Percentiles rank a stretch among this genome's conserved stretches.
These are phyloP conservation scores for Teunomyces gatunensis DNA, from an alignment of 805 yeast species.

Conservation along the genomic window DNA sequence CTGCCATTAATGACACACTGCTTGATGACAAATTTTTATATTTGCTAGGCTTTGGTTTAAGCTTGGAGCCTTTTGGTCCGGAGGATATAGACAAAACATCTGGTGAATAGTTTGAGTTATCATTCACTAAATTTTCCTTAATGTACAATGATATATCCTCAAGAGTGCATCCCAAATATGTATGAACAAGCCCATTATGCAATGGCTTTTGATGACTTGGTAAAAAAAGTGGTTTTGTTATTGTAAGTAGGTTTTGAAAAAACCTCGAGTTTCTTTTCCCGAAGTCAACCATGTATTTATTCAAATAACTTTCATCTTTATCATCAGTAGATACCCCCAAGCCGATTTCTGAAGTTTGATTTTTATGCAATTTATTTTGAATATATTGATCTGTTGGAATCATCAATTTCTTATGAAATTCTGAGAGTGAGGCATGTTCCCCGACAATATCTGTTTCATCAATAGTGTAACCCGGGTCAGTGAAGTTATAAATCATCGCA, in stretches of 20 bases:
- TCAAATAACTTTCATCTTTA: conserved; percentile 10
- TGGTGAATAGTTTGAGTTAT: background rate
- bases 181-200: conserved; percentile 19
- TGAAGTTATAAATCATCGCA: conserved; percentile 33
- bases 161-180: conserved; percentile 23
- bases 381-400: conserved; percentile 36
- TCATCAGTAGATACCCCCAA: conserved; percentile 17
- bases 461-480: conserved; percentile 27
- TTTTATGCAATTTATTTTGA: conserved; percentile 18
- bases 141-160: conserved; percentile 29
- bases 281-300: conserved; percentile 16
- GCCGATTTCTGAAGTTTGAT: conserved; percentile 15
- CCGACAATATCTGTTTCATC: conserved; percentile 21
- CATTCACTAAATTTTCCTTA: conserved; percentile 13
- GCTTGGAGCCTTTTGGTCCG: conserved; percentile 1
- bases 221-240: conserved; percentile 23
- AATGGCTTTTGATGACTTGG: conserved; percentile 24
- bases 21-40: conserved; percentile 12
- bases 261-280: conserved; percentile 17
- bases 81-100: background rate
- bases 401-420: conserved; percentile 29
- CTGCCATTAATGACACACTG: conserved; percentile 10
- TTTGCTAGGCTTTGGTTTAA: conserved; percentile 7
- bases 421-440: conserved; percentile 22
- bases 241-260: conserved; percentile 15